Evolutionary conservation across 164 flowering plant species (phyloP), one percentile per base, ranked within the genome.

Genomic region (Nymphaea thermarum): DNA sequence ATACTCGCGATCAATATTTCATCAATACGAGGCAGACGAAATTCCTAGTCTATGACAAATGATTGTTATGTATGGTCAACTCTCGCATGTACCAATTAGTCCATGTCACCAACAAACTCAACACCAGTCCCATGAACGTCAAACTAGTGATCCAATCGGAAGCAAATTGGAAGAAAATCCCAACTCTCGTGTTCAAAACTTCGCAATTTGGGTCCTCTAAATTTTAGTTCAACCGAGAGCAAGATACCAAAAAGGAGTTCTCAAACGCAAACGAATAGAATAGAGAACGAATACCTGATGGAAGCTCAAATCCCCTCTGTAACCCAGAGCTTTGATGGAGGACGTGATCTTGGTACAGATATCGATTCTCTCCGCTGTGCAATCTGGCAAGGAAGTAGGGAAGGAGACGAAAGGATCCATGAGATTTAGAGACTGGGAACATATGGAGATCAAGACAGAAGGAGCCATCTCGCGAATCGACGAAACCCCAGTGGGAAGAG

Each of bases 301-400:
- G 78, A 84, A 88, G 81, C 81, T 84, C 43, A 87, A 66, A 71
- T 89, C 87, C 42, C 85, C 86, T 66, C 77, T 67, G 71, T 73
- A 91, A 44, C 96, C 97, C 2, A 89, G 66, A 42, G 45, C 65
- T 71, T 78, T 68, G 18, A 87, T 67, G 18, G 82, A 77, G 42
- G 77, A 66, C 5, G 90, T 80, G 65, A 89, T 76, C 4, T 84
- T 86, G n/a, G 88, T 63, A 71, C 91, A 85, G 67, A 82, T 65
- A 76, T 68, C 80, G 79, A 82, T 68, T 57, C 79, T 77, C 14
- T 86, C 97, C 3, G 88, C 80, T 76, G 80, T 74, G 2, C 83
- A 83, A 25, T 73, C 82, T 15, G 93, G 90, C 44, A 82, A 66
- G 3, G 81, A 77, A 47, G 79, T 14, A 1, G 85, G 78, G 63